A percentile compares a stretch with the other conserved stretches of the same genome.
Evolutionary conservation across 1,139 yeast species (phyloP).

Genomic region (Ashbya aceris): DNA sequence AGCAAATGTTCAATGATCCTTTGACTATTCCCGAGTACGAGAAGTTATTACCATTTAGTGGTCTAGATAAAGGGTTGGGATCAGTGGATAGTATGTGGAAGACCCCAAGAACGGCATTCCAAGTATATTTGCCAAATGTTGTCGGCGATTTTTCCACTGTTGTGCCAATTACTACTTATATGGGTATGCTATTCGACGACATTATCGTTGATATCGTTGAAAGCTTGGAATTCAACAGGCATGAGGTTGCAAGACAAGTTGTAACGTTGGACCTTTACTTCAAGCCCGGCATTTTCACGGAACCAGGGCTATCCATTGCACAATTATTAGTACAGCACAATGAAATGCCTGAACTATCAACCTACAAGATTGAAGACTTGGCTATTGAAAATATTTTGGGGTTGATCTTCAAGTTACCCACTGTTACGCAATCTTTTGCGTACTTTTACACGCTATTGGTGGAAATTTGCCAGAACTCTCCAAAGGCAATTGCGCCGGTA

Average conservation of each 20-base stretch:
- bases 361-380: constrained; percentile 89
- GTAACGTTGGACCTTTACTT: constrained; percentile 69
- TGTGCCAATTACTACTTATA: constrained; percentile 54
- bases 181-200: constrained; percentile 63
- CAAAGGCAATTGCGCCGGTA: constrained; percentile 89
- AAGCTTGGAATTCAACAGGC: constrained; percentile 79
- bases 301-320: constrained; percentile 78
- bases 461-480: constrained; percentile 78
- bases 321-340: constrained; percentile 42
- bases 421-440: constrained; percentile 54
- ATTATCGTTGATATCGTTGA: constrained; percentile 64
- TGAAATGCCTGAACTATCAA: constrained; percentile 36
- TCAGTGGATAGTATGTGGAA: constrained; percentile 43
- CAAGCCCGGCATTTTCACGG: constrained; percentile 61
- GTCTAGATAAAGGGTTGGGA: constrained; percentile 32
- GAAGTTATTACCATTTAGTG: constrained; percentile 28
- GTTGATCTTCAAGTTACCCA: constrained; percentile 68
- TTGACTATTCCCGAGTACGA: constrained; percentile 36
- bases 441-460: constrained; percentile 84
- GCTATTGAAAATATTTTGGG: constrained; percentile 77
- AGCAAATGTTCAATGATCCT: constrained; percentile 28
- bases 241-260: constrained; percentile 78
- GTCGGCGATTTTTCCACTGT: constrained; percentile 54
- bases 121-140: constrained; percentile 47
- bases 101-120: constrained; percentile 53